These are phyloP conservation scores for Marasmius oreades DNA, from an alignment of 1,284 basidiomycete genomes.

Conservation along the genomic window DNA sequence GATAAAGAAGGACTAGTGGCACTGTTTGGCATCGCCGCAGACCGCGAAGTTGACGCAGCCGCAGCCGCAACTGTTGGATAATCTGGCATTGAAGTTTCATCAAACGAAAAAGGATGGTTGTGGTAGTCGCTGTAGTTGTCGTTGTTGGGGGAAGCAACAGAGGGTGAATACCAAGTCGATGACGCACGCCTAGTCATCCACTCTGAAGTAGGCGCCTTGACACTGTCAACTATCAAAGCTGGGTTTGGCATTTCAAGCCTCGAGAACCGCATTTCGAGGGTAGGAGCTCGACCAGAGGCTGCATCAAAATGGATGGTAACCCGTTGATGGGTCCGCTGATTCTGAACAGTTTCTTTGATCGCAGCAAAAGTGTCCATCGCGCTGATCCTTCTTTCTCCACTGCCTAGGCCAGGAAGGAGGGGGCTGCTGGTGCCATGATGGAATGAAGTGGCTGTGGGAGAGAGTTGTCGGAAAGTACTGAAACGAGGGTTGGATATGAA, in stretches of 20 bases:
- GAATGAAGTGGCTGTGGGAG: constrained; percentile 36
- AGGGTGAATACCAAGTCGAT: constrained; percentile 11
- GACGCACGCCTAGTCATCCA: constrained; percentile 11
- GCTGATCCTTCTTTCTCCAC: constrained; percentile 7
- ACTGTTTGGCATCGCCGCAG: constrained; percentile 1
- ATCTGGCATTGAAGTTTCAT: too few species aligned
- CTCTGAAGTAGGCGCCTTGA: constrained; percentile 22
- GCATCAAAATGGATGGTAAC: constrained; percentile 53
- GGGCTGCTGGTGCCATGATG: constrained; percentile 19
- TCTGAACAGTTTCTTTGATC: constrained; percentile 23
- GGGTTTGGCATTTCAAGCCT: constrained; percentile 43
- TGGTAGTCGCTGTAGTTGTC: too few species aligned
- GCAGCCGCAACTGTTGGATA: not conserved
- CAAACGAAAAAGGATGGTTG: constrained; percentile 12
- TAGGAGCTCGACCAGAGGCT: constrained; percentile 43
- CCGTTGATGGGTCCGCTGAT: constrained; percentile 29
- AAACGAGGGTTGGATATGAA: constrained; percentile 53
- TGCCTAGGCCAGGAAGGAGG: constrained; percentile 16
- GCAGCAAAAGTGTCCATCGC: constrained; percentile 21
- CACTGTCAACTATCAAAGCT: constrained; percentile 26
- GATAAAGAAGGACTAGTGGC: not conserved
- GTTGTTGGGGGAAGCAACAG: too few species aligned
- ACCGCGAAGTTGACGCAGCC: not conserved
- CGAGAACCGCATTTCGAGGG: constrained; percentile 61
- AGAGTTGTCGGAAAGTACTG: constrained; percentile 51